A percentile compares a stretch with the other conserved stretches of the same genome.
These are phyloP conservation scores for Lichtheimia ramosa DNA, from an alignment of 371 early-diverging fungal genomes.

Conservation along the genomic window DNA sequence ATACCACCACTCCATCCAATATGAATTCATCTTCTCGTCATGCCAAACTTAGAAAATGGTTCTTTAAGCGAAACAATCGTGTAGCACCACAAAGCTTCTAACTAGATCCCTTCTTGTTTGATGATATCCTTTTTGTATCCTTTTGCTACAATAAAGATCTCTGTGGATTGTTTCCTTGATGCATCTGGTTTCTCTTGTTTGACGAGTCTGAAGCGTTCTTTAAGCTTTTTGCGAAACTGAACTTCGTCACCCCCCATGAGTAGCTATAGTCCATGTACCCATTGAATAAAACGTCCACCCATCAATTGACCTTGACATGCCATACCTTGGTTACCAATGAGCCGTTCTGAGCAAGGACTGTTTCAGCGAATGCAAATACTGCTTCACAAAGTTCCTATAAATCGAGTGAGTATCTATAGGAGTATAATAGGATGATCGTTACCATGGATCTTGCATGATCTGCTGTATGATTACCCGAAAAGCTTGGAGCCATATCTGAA, in stretches of 20 bases:
- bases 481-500: constrained; percentile 83
- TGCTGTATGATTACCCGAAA: constrained; percentile 60
- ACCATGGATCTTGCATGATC: constrained; percentile 57
- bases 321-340: constrained; percentile 73
- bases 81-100: constrained; percentile 6
- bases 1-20: constrained; percentile 2
- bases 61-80: constrained; percentile 18
- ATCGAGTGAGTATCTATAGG: neutral
- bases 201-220: constrained; percentile 48
- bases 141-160: constrained; percentile 75
- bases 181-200: constrained; percentile 68
- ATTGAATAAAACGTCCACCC: too few species aligned
- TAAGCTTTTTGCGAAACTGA: constrained; percentile 48
- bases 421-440: constrained; percentile 4
- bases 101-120: neutral
- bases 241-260: constrained; percentile 68
- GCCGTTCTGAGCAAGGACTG: constrained; percentile 61
- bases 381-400: constrained; percentile 67
- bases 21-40: neutral
- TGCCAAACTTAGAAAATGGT: constrained; percentile 3
- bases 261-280: constrained; percentile 26
- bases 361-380: constrained; percentile 62
- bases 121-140: constrained; percentile 18
- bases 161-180: constrained; percentile 73
- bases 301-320: too few species aligned